Base-by-base conservation (phyloP, 1,284 basidiomycete species). In the Porogramme epimiltina region DNA sequence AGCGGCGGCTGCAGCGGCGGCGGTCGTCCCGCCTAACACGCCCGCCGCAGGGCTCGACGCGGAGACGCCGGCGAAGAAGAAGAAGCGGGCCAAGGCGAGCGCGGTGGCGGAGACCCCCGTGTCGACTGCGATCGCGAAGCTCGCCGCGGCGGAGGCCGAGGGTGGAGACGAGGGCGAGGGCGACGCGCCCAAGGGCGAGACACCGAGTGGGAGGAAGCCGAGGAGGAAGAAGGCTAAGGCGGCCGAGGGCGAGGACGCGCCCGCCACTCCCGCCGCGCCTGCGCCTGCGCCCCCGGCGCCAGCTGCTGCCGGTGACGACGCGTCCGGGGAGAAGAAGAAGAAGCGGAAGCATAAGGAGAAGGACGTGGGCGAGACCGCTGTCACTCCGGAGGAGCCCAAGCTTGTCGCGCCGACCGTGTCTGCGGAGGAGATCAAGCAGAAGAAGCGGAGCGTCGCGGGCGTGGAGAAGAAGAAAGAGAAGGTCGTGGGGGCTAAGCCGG, bases 381-480 rank as follows among this genome's bases (percentile, higher is more conserved):
- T 8, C 8, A 13, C 8, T 31, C 8, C 28, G 6, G 28, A 31
- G 28, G 39, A 9, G 49, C 47, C 13, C 43, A 13, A 1, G 42
- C 45, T 11, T 40, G 38, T 10, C 11, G 22, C 49, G 31, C 34
- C 52, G 11, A 44, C 58, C n/a, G 15, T 51, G 42, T 53, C 52
- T 28, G 40, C 53, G 45, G 56, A 65, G 43, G 64, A 67, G 46
- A 42, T 80, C 57, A 84, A 82, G 68, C 70, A 75, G 64, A 85
- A 75, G 64, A 85, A 85, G 66, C 73, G 73, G 47, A 68, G 64
- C 22, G 66, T 62, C 3, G 68, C 64, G 26, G 67, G 71, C 37
- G 73, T 75, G 8, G 80, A 80, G 66, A 84, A 77, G 72, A 88
- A 87, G 70, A 86, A 86, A 68, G 77, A 72, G 47, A 81, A 81